Conservation (phyloP, 2,329 filamentous ascomycete species). For the Lasiodiplodia sp. region DNA sequence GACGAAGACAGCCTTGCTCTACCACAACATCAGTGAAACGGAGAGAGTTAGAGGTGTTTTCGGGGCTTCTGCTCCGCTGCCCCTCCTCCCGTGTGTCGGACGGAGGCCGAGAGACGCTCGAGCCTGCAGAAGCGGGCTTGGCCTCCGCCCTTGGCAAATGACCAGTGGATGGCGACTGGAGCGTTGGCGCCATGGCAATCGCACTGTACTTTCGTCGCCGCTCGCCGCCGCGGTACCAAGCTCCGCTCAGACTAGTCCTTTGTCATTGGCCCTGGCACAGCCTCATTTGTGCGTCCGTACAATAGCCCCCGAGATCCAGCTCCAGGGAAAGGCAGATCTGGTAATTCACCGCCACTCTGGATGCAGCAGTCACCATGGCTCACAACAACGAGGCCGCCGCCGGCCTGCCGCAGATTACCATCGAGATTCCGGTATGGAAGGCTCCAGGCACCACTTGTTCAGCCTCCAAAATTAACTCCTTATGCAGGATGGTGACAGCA, state of each 20-base stretch:
- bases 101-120: conserved; percentile 1
- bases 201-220: neutral
- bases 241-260: neutral
- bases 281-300: neutral
- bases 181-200: conserved; percentile 13
- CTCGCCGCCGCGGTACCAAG: neutral
- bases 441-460: neutral
- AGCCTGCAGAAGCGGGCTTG: conserved; percentile 21
- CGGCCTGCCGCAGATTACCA: conserved; percentile 22
- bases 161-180: neutral
- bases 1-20: conserved; percentile 4
- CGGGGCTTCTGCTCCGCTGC: neutral
- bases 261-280: conserved; percentile 12
- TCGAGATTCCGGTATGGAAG: conserved; percentile 6
- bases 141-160: conserved; percentile 22
- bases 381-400: neutral
- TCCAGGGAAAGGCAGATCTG: neutral
- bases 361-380: conserved; percentile 10
- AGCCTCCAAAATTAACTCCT: neutral
- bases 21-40: neutral
- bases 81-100: neutral
- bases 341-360: conserved; percentile 4
- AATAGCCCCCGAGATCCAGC: conserved; percentile 1
- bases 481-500: conserved; percentile 15
- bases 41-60: neutral